Percentiles rank a stretch among this genome's conserved stretches.
phyloP scores from a whole-genome alignment of 345 rosid species.

The Carallia pectinifolia region DNA sequence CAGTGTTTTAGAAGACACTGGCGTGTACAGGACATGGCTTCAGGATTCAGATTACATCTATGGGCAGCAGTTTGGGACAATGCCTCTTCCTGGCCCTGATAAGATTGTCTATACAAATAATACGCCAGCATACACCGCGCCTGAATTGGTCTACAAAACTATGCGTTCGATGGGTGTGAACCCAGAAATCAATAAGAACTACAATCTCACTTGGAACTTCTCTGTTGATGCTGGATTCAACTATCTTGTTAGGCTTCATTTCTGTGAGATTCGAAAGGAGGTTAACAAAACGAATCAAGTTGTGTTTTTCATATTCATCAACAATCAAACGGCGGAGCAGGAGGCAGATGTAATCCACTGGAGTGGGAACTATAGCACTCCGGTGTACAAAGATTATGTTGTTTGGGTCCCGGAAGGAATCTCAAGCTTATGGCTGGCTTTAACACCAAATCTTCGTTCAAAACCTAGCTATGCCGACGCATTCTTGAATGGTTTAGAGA shows the following conservation, averaged over 20 bases:
- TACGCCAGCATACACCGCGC: slow-evolving; percentile 11
- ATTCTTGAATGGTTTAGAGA: slow-evolving; percentile 26
- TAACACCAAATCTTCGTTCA: not conserved
- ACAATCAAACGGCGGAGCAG: not conserved
- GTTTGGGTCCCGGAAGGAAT: not conserved
- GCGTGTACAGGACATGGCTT: slow-evolving; percentile 23
- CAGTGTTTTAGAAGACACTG: slow-evolving; percentile 7
- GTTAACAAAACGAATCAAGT: no score
- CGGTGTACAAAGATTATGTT: slow-evolving; percentile 17
- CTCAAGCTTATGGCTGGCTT: slow-evolving; percentile 7
- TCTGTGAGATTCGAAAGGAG: not conserved
- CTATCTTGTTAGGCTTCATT: slow-evolving; percentile 20
- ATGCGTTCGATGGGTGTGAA: not conserved
- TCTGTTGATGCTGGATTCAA: slow-evolving; percentile 24
- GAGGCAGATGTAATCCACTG: not conserved
- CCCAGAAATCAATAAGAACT: not conserved
- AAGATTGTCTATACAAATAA: not conserved
- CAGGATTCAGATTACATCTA: slow-evolving; percentile 9
- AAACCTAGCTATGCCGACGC: not conserved
- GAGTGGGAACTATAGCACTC: slow-evolving; percentile 2
- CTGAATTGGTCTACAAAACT: slow-evolving; percentile 1
- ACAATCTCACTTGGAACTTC: slow-evolving; percentile 19
- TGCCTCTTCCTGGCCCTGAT: not conserved
- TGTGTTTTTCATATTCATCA: slow-evolving; percentile 5
- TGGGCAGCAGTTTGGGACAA: not conserved